Percentiles rank a stretch among this genome's conserved stretches.
Evolutionary conservation across 192 early-diverging fungal species (phyloP).

Genomic region (Mortierella antarctica): DNA sequence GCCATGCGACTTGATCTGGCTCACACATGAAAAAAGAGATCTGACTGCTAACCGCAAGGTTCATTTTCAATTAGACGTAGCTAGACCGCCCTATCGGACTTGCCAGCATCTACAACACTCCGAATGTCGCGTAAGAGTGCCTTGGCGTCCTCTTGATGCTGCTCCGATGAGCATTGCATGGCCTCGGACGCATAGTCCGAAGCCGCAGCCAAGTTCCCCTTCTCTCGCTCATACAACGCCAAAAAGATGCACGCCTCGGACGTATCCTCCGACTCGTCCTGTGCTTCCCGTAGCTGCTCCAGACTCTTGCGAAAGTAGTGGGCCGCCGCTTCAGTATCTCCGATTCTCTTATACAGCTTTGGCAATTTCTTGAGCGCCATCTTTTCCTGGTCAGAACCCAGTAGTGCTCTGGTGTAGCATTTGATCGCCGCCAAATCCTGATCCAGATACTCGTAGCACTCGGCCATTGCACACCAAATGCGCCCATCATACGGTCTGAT

Average conservation of each 20-base stretch:
- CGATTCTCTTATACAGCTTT: constrained; percentile 66
- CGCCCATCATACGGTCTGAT: constrained; percentile 85
- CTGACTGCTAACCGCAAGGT: neutral
- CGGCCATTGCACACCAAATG: constrained; percentile 86
- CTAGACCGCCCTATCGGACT: constrained; percentile 14
- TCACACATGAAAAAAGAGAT: neutral
- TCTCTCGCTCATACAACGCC: constrained; percentile 46
- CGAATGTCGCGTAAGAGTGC: constrained; percentile 45
- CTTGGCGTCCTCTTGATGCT: constrained; percentile 56
- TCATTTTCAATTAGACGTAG: neutral
- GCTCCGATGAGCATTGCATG: constrained; percentile 32
- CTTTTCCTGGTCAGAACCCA: constrained; percentile 70
- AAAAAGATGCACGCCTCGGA: constrained; percentile 55
- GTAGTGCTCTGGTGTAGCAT: constrained; percentile 80
- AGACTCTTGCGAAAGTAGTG: constrained; percentile 65
- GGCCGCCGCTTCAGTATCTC: constrained; percentile 62
- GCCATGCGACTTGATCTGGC: too few species aligned
- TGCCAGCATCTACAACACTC: constrained; percentile 19
- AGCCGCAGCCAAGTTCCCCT: constrained; percentile 43
- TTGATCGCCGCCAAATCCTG: constrained; percentile 71
- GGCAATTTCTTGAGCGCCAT: constrained; percentile 68
- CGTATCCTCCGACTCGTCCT: constrained; percentile 48
- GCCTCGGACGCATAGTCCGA: constrained; percentile 45
- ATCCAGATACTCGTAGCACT: constrained; percentile 72
- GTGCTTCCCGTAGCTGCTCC: constrained; percentile 26